Base-by-base conservation (phyloP, 306 rosid genomes). In the Dalbergia oliveri region DNA sequence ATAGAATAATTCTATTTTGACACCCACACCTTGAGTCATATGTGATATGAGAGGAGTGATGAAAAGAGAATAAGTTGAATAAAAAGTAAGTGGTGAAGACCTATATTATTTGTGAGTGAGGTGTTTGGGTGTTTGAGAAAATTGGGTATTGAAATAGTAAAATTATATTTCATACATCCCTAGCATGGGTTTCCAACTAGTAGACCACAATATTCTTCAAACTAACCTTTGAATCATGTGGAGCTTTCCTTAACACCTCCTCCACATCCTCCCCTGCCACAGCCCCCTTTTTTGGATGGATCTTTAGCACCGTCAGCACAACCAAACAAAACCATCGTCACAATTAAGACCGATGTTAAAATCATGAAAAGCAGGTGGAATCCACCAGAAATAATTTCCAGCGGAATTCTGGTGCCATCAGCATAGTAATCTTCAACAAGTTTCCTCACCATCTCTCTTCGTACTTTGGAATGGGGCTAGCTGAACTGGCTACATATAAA, bases 251-350 rank as follows among this genome's bases (percentile, higher is more conserved):
- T 26, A 26, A 26, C 23, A 21, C 41, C 41, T 1, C 26, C 75
- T 5, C 58, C 57, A 11, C 43, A 11, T 9, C 44, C 66, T 8
- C 5, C 47, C 15, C 47, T 1, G 2, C 31, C 62, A 34, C 35
- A 11, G 0, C 58, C 3, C 5, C 41, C 57, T 1, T 59, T 5
- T 4, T 7, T 9, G 9, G 66, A 54, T 26, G 65, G 4, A 56
- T 14, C 7, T 59, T 31, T 12, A 45, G 68, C 68, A 59, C 78
- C 31, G 2, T 41, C 57, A 15, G 59, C 69, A 26, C 60, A 75
- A 26, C 70, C 60, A 44, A 60, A 39, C 45, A 75, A 44, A 45
- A 61, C 33, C 70, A 44, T 23, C 3, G 47, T 16, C 4, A 44
- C 44, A 10, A 45, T n/a, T 33, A 75, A 16, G 31, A 61, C 7